Evolutionary conservation across 768 basidiomycete genomes (phyloP), one percentile per base, ranked within the genome.

Genomic region (Mycena floridula): DNA sequence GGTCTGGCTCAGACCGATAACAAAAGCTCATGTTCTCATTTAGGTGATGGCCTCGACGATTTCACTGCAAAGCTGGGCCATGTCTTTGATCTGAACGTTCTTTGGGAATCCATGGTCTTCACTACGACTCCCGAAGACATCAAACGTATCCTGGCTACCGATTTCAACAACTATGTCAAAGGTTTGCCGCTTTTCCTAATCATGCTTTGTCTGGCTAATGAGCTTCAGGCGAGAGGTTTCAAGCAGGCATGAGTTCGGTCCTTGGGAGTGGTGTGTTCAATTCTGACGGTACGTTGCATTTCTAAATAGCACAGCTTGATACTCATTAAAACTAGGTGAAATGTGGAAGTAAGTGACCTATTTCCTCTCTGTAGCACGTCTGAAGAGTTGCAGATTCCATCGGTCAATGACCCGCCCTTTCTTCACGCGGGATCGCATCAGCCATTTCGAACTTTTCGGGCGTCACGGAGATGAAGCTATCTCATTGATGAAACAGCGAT

Each of bases 181-280:
- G 79, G 80, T 74, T 46, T 5, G 42, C 37, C 15, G 5, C 9
- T 5, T n/a, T n/a, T 13, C 38, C 21, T 20, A n/a, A 15, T 22
- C 9, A 24, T 8, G 18, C 7, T 3, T 3, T 40, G n/a, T 20
- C 12, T 37, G 18, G 6, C 32, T 48, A 49, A 52, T 18, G 11
- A 20, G 13, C 7, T 40, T 11, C 40, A 74, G 74, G 74, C 22
- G 54, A 67, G 45, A 59, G 60, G n/a, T 73, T 80, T 40, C 68
- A 62, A 37, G 49, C 60, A 18, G 63, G 63, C 13, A 68, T 76
- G 67, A 58, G 60, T 3, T 65, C 70, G 2, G 66, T 83, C 9
- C 59, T 84, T 13, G 84, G 84, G 0, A 69, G 70, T 9, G 84
- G 84, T 0, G 77, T 85, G 4, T 85, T 85, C 57, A 84, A 85